Percentiles rank a stretch among this genome's conserved stretches.
Conservation (phyloP, 176 grass and related monocot species). For the Eleusine indica region DNA sequence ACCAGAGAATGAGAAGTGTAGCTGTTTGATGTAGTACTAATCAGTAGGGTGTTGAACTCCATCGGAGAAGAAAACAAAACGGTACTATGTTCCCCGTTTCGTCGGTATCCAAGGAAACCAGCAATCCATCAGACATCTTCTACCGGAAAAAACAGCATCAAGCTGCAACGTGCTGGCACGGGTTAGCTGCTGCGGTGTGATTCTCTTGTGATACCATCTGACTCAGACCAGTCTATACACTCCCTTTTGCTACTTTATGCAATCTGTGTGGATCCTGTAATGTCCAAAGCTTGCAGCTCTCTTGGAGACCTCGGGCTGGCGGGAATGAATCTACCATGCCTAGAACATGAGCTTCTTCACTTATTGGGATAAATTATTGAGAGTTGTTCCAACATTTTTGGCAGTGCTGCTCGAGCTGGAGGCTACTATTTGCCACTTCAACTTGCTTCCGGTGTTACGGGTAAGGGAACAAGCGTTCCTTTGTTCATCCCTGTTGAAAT, state of each 20-base stretch:
- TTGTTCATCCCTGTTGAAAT: not conserved
- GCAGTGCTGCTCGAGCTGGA: constrained; percentile 42
- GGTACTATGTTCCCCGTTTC: no score
- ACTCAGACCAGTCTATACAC: no score
- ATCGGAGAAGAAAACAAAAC: not conserved
- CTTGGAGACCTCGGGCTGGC: not conserved
- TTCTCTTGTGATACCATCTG: constrained; percentile 5
- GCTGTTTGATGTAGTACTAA: not conserved
- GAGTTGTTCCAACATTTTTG: not conserved
- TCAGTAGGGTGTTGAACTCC: not conserved
- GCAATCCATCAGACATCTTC: not conserved
- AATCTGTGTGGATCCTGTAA: not conserved
- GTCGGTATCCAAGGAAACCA: not conserved
- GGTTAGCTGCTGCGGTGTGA: not conserved
- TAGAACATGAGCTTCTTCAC: not conserved
- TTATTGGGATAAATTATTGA: not conserved
- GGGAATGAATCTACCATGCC: not conserved
- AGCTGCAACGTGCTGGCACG: not conserved
- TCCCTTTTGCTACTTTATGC: not conserved
- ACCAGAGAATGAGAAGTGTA: not conserved
- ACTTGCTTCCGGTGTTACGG: not conserved
- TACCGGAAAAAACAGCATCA: not conserved
- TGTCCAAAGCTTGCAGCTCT: not conserved
- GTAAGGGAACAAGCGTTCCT: not conserved
- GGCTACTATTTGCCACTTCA: not conserved